Conservation (phyloP, 331 rosid species). For the Stylosanthes scabra region DNA sequence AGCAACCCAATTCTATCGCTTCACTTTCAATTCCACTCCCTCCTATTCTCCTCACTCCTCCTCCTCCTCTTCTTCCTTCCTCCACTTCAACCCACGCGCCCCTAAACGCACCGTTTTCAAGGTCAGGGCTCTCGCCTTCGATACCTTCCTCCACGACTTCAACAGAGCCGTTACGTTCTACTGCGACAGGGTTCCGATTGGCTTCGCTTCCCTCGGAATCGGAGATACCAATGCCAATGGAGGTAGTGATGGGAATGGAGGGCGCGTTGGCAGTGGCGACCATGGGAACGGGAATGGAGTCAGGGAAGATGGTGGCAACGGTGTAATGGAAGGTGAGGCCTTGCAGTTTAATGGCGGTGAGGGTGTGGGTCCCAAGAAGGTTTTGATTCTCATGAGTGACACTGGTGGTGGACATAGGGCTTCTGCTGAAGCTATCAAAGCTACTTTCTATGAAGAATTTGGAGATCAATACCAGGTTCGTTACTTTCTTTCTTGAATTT, state of each 20-base stretch:
- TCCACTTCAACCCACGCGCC: slow-evolving; percentile 42
- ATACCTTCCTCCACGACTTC: slow-evolving; percentile 61
- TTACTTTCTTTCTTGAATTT: slow-evolving; percentile 4
- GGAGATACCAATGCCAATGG: slow-evolving; percentile 7
- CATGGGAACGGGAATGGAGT: slow-evolving; percentile 40
- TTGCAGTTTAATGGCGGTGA: slow-evolving; percentile 50
- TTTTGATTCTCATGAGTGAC: slow-evolving; percentile 96
- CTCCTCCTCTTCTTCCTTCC: slow-evolving; percentile 54
- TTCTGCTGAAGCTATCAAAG: slow-evolving; percentile 96
- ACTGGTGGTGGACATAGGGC: slow-evolving; percentile 99
- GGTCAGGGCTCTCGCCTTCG: slow-evolving; percentile 21
- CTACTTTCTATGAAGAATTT: slow-evolving; percentile 79
- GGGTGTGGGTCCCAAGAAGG: slow-evolving; percentile 58
- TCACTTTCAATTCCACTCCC: slow-evolving; percentile 43
- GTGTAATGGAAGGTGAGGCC: slow-evolving; percentile 52
- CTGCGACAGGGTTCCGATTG: slow-evolving; percentile 74
- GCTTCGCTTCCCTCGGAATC: slow-evolving; percentile 77
- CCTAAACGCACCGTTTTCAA: slow-evolving; percentile 56
- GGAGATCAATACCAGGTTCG: slow-evolving; percentile 91
- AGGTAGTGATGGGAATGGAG: background rate
- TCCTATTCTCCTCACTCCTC: slow-evolving; percentile 34
- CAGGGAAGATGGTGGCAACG: slow-evolving; percentile 42
- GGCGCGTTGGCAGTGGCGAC: background rate
- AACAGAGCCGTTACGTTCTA: slow-evolving; percentile 73
- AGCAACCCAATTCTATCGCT: slow-evolving; percentile 63